A percentile compares a stretch with the other conserved stretches of the same genome.
Conservation (phyloP, 2,329 filamentous ascomycete genomes). For the Neonectria magnoliae region DNA sequence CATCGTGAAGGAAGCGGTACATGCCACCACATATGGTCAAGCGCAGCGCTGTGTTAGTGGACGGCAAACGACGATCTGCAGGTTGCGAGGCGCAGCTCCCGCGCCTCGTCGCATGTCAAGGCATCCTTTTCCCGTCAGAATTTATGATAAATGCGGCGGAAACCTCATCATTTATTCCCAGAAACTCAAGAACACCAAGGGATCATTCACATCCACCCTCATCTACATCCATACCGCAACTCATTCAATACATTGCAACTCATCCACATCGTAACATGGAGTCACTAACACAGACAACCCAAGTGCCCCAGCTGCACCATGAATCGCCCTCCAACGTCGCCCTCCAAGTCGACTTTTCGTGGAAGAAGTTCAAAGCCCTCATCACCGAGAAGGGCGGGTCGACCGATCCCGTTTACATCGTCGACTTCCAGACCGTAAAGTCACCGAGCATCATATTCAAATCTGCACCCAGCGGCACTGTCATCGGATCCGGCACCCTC, state of each 20-base stretch:
- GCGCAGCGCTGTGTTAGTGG: not conserved
- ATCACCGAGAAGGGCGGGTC: conserved; percentile 16
- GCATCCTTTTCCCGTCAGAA: not conserved
- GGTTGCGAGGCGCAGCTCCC: not conserved
- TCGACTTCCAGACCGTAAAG: conserved; percentile 29
- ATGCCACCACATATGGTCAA: not conserved
- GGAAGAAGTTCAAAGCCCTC: conserved; percentile 28
- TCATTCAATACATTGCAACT: too few species aligned
- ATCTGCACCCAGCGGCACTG: not conserved
- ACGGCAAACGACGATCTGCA: not conserved
- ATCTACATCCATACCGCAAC: not conserved
- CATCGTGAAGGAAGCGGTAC: not conserved
- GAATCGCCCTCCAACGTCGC: not conserved
- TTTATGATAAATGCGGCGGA: not conserved
- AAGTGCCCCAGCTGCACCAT: not conserved
- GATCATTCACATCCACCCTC: not conserved
- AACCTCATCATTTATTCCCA: not conserved
- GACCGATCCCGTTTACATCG: conserved; percentile 19
- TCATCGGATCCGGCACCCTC: conserved; percentile 29
- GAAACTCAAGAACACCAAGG: not conserved
- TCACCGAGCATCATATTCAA: conserved; percentile 23
- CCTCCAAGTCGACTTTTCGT: conserved; percentile 27
- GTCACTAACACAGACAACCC: not conserved
- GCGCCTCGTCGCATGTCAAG: not conserved
- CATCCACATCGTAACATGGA: not conserved